A percentile compares a stretch with the other conserved stretches of the same genome.
These are phyloP conservation scores for Actinomortierella ambigua DNA, from an alignment of 371 early-diverging fungal genomes.

Conservation along the genomic window DNA sequence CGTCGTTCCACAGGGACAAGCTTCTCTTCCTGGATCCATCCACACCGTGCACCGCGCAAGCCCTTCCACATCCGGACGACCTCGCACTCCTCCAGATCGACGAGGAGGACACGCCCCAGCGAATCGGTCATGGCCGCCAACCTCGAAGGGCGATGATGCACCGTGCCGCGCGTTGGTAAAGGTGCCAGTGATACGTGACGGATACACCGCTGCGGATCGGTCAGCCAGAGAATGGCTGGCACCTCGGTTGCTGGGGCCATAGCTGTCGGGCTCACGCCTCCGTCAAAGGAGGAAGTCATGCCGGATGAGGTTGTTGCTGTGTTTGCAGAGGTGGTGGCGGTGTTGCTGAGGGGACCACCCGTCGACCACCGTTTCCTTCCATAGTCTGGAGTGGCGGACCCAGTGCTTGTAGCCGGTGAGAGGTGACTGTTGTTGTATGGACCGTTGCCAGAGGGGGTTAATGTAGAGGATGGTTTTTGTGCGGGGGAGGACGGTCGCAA, in stretches of 20 bases:
- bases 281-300: background rate
- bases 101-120: slow-evolving; percentile 66
- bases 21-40: slow-evolving; percentile 56
- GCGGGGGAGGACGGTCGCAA: slow-evolving; percentile 48
- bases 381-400: too few relatives aligned
- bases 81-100: slow-evolving; percentile 61
- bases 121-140: slow-evolving; percentile 67
- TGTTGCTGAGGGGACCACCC: too few relatives aligned
- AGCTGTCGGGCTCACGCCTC: slow-evolving; percentile 34
- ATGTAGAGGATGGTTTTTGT: too few relatives aligned
- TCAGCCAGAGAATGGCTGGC: slow-evolving; percentile 49
- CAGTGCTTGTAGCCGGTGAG: too few relatives aligned
- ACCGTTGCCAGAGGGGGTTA: too few relatives aligned
- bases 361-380: too few relatives aligned
- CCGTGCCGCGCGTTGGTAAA: slow-evolving; percentile 50
- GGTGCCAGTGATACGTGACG: slow-evolving; percentile 56
- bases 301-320: slow-evolving; percentile 47
- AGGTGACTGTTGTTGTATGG: too few relatives aligned
- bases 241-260: slow-evolving; percentile 64
- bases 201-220: slow-evolving; percentile 56
- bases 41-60: slow-evolving; percentile 65
- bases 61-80: slow-evolving; percentile 75
- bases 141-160: slow-evolving; percentile 45
- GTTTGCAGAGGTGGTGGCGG: slow-evolving; percentile 51
- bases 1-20: slow-evolving; percentile 36